These are phyloP conservation scores for Raffaelea albimanens DNA, from an alignment of 2,329 filamentous ascomycete species.

Conservation along the genomic window DNA sequence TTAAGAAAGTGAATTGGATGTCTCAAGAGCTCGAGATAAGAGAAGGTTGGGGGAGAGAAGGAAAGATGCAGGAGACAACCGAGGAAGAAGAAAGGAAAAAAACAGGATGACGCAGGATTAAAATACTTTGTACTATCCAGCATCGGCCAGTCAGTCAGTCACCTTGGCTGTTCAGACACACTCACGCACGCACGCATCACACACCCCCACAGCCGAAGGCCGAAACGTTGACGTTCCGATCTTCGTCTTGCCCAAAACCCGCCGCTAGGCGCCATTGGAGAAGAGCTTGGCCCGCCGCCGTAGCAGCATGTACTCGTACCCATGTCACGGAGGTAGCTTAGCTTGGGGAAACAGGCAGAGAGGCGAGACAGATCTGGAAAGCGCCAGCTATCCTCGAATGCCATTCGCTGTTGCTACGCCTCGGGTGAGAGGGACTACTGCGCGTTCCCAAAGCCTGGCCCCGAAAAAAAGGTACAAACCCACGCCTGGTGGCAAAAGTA, in stretches of 20 bases:
- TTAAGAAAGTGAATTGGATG: not conserved
- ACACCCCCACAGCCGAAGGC: conserved; percentile 1
- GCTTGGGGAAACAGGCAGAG: too few species aligned
- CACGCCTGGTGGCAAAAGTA: conserved; percentile 3
- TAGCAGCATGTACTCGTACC: too few species aligned
- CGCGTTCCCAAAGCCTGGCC: too few species aligned
- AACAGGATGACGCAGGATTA: conserved; percentile 3
- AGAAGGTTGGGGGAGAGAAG: not conserved
- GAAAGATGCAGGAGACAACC: not conserved
- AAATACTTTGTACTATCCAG: not conserved
- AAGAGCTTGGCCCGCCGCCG: too few species aligned
- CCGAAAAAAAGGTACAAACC: conserved; percentile 1
- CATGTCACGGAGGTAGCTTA: too few species aligned
- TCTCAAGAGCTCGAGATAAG: too few species aligned
- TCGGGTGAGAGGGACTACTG: conserved; percentile 14
- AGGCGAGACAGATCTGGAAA: too few species aligned
- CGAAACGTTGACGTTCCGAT: not conserved
- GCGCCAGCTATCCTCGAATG: too few species aligned
- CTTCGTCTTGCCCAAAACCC: not conserved
- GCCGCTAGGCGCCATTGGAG: not conserved
- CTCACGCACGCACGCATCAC: too few species aligned
- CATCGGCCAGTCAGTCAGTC: not conserved
- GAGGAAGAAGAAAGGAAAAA: conserved; percentile 1
- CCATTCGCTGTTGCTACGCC: not conserved
- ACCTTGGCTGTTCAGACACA: not conserved